These are phyloP conservation scores for Limonium bicolor DNA, from an alignment of 148 eudicot species.

Conservation along the genomic window DNA sequence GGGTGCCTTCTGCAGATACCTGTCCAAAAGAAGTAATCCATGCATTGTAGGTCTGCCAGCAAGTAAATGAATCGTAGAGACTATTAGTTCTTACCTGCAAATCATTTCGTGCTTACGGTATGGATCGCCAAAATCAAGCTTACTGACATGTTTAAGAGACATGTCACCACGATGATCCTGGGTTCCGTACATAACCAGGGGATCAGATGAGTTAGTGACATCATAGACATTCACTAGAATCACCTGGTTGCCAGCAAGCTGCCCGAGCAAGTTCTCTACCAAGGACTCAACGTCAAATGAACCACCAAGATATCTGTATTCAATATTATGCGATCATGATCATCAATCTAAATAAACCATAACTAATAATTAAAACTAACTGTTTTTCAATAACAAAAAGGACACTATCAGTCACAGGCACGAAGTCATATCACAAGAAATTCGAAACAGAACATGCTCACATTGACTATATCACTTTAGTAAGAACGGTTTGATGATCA, in stretches of 20 bases:
- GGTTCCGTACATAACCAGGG: slow-evolving; percentile 44
- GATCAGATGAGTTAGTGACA: slow-evolving; percentile 53
- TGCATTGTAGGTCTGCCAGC: too few relatives aligned
- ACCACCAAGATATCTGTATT: slow-evolving; percentile 52
- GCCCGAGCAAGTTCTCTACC: slow-evolving; percentile 55
- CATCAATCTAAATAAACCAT: too few relatives aligned
- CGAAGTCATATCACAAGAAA: too few relatives aligned
- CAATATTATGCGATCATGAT: too few relatives aligned
- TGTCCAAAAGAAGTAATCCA: slow-evolving; percentile 7
- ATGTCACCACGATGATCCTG: slow-evolving; percentile 33
- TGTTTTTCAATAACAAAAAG: too few relatives aligned
- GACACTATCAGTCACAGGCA: too few relatives aligned
- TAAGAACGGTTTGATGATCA: too few relatives aligned
- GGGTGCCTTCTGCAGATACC: slow-evolving; percentile 50
- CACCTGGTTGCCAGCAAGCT: slow-evolving; percentile 51
- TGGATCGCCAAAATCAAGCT: slow-evolving; percentile 65
- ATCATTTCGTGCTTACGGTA: slow-evolving; percentile 54
- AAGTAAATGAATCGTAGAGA: not conserved
- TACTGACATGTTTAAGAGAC: slow-evolving; percentile 32
- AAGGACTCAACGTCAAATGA: slow-evolving; percentile 72
- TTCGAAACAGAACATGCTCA: too few relatives aligned
- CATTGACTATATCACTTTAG: too few relatives aligned
- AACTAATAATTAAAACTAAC: not conserved
- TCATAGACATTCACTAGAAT: slow-evolving; percentile 54
- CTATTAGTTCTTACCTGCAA: slow-evolving; percentile 26